Evolutionary conservation across 2,329 filamentous ascomycete genomes (phyloP).

Genomic region (Sclerotinia sclerotiorum): DNA sequence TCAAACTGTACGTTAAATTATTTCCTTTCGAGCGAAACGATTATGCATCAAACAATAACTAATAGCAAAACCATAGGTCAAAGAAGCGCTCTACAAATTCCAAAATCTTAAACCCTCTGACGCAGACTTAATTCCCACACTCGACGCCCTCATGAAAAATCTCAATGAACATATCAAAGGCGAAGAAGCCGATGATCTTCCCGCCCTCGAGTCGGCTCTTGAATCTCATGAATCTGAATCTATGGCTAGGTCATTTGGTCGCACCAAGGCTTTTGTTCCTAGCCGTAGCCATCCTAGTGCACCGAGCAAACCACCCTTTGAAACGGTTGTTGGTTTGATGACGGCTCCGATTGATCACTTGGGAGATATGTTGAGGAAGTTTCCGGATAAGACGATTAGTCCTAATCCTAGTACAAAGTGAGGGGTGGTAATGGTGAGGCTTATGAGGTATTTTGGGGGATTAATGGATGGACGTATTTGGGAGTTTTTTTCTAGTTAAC

Average conservation of each 20-base stretch:
- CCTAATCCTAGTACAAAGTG: slow-evolving; percentile 26
- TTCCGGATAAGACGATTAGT: slow-evolving; percentile 44
- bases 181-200: slow-evolving; percentile 52
- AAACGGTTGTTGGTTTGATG: slow-evolving; percentile 54
- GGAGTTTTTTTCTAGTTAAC: no score
- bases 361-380: slow-evolving; percentile 55
- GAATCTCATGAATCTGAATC: slow-evolving; percentile 40
- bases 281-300: slow-evolving; percentile 32
- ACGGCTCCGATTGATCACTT: slow-evolving; percentile 58
- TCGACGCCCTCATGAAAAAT: slow-evolving; percentile 47
- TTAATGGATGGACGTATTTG: no score
- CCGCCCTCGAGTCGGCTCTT: slow-evolving; percentile 48
- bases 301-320: slow-evolving; percentile 50
- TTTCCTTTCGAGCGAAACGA: neutral
- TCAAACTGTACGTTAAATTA: slow-evolving; percentile 34
- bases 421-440: neutral
- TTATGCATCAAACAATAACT: neutral
- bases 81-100: slow-evolving; percentile 51
- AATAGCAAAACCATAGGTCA: slow-evolving; percentile 45
- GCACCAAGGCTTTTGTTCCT: slow-evolving; percentile 56
- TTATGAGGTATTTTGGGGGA: neutral
- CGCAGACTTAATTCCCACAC: slow-evolving; percentile 45
- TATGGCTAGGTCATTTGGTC: slow-evolving; percentile 47
- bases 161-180: slow-evolving; percentile 50
- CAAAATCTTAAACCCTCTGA: slow-evolving; percentile 47